A percentile compares a stretch with the other conserved stretches of the same genome.
These are phyloP conservation scores for Amaranthus tricolor DNA, from an alignment of 179 eudicot genomes.

Conservation along the genomic window DNA sequence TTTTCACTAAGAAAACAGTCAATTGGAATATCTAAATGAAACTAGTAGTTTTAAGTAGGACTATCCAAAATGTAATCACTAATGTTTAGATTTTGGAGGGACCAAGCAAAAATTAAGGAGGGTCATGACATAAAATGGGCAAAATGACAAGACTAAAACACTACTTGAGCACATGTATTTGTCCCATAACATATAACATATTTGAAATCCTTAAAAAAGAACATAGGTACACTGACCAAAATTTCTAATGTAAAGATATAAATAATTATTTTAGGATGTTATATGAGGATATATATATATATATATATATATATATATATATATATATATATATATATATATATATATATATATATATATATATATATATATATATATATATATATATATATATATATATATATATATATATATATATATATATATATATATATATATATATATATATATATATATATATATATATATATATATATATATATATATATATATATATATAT, in stretches of 20 bases:
- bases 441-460: too few relatives aligned
- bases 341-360: too few relatives aligned
- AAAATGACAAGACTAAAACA: conserved; percentile 24
- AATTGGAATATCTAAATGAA: background rate
- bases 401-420: too few relatives aligned
- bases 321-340: too few relatives aligned
- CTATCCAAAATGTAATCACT: background rate
- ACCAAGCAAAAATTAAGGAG: background rate
- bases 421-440: too few relatives aligned
- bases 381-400: too few relatives aligned
- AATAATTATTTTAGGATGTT: background rate
- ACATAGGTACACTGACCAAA: conserved; percentile 30
- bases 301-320: too few relatives aligned
- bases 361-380: too few relatives aligned
- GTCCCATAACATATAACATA: conserved; percentile 29
- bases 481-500: too few relatives aligned
- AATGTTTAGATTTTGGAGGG: background rate
- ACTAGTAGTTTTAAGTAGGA: background rate
- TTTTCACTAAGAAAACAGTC: background rate
- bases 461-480: too few relatives aligned
- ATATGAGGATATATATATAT: conserved; percentile 24
- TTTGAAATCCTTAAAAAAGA: conserved; percentile 9
- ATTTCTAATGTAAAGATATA: conserved; percentile 21
- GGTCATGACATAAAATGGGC: background rate
- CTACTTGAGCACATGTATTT: conserved; percentile 12